Base-by-base conservation (phyloP, 768 basidiomycete species). In the Piloderma croceum region DNA sequence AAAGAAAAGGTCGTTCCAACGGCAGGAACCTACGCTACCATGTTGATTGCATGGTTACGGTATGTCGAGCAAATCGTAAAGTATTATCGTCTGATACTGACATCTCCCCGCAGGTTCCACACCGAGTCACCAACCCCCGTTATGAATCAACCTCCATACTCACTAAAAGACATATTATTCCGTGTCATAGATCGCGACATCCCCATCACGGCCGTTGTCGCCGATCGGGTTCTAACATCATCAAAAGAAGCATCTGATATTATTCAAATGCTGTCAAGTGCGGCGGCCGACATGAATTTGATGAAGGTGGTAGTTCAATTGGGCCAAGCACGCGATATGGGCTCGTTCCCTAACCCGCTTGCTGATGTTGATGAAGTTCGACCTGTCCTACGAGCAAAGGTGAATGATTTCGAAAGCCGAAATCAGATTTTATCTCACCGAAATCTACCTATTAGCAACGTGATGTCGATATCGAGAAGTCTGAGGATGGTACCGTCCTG, bases 21-120 rank as follows among this genome's bases (percentile, higher is more conserved):
- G 22, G 44, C 76, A 1, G 58, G 68, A 34, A 82, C 85, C 7
- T 90, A 84, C 61, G 80, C 84, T 11, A 57, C 76, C 13, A 80
- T 87, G 75, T 66, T 90, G 10, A 61, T 76, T 23, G 67, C 75
- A 1, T 75, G 75, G 59, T 57, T 71, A 31, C 68, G 78, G 77
- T 80, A 44, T 45, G 71, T 51, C 18, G n/a, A n/a, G n/a, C n/a
- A n/a, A n/a, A n/a, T n/a, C n/a, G n/a, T n/a, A n/a, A n/a, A n/a
- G n/a, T n/a, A n/a, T n/a, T n/a, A n/a, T n/a, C n/a, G n/a, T n/a
- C n/a, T n/a, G n/a, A n/a, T n/a, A n/a, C 50, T 63, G 20, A 62
- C 23, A n/a, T 4, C 4, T 17, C 33, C 24, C 33, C 37, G 23
- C 38, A 75, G 71, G 39, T 67, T 70, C 44, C 56, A 66, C 38